phyloP scores from a whole-genome alignment of 2,329 filamentous ascomycete species.

The Magnaporthales sp. region DNA sequence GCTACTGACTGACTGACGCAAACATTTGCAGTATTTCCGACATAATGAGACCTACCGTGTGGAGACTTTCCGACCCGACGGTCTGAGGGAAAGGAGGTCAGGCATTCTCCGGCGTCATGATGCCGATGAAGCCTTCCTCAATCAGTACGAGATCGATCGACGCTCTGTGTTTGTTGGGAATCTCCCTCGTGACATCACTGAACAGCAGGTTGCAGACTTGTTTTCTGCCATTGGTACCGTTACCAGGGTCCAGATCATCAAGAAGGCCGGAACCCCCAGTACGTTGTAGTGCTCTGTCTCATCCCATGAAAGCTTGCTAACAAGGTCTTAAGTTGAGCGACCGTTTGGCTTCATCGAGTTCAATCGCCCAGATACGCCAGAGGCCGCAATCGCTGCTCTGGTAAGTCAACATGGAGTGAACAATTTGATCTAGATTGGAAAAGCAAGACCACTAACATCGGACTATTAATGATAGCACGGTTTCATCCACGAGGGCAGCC shows the following conservation, averaged over 20 bases:
- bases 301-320: neutral
- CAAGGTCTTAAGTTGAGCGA: conserved; percentile 2
- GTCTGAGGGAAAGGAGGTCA: conserved; percentile 23
- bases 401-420: neutral
- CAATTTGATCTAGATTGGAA: neutral
- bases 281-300: neutral
- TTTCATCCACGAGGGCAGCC: neutral
- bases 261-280: conserved; percentile 15
- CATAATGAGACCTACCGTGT: conserved; percentile 22
- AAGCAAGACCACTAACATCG: neutral
- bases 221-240: conserved; percentile 19
- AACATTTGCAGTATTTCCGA: conserved; percentile 20
- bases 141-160: conserved; percentile 22
- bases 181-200: conserved; percentile 16
- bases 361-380: conserved; percentile 12
- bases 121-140: conserved; percentile 20
- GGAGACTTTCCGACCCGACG: conserved; percentile 7
- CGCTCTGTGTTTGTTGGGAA: conserved; percentile 25
- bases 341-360: conserved; percentile 22
- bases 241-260: conserved; percentile 19
- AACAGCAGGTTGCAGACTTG: conserved; percentile 15
- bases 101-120: conserved; percentile 13
- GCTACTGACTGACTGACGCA: conserved; percentile 10
- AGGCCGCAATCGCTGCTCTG: conserved; percentile 4
- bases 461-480: neutral